Evolutionary conservation across 176 grass and related monocot genomes (phyloP).

Genomic region (Bonia amplexicaulis): DNA sequence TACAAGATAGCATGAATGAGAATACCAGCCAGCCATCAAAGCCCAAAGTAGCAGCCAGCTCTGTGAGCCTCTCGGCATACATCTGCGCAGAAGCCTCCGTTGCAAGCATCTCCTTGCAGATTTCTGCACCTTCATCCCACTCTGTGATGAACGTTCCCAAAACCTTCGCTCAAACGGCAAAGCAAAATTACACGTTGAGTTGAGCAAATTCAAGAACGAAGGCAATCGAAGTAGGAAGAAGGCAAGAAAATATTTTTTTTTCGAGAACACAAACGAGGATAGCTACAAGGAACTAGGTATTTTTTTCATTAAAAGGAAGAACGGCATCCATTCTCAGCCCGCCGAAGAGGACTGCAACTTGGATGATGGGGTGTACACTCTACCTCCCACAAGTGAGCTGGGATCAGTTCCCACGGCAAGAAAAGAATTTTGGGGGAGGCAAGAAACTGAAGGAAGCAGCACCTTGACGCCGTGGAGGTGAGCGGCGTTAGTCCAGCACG

Average conservation of each 20-base stretch:
- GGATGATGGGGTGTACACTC: too few species aligned
- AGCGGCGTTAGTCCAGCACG: slow-evolving; percentile 83
- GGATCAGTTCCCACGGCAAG: too few species aligned
- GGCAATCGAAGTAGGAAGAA: neutral
- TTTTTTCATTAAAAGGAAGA: too few species aligned
- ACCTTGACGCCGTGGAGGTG: slow-evolving; percentile 80
- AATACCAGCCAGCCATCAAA: slow-evolving; percentile 96
- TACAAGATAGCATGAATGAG: neutral
- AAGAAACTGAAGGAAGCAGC: neutral
- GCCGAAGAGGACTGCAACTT: too few species aligned
- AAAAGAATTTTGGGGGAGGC: too few species aligned
- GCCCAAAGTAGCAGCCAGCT: slow-evolving; percentile 58
- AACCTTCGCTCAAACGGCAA: slow-evolving; percentile 43
- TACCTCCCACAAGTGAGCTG: too few species aligned
- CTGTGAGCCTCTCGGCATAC: slow-evolving; percentile 74
- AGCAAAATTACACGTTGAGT: too few species aligned
- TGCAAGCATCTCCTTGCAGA: slow-evolving; percentile 61
- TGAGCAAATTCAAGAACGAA: neutral
- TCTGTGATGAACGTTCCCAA: slow-evolving; percentile 76
- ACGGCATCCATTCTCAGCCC: too few species aligned
- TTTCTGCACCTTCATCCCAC: slow-evolving; percentile 62
- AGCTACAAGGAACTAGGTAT: too few species aligned
- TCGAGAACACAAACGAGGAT: too few species aligned
- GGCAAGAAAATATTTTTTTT: too few species aligned
- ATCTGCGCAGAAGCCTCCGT: slow-evolving; percentile 66